Conservation (phyloP, 192 early-diverging fungal genomes). For the Spizellomyces punctatus region DNA sequence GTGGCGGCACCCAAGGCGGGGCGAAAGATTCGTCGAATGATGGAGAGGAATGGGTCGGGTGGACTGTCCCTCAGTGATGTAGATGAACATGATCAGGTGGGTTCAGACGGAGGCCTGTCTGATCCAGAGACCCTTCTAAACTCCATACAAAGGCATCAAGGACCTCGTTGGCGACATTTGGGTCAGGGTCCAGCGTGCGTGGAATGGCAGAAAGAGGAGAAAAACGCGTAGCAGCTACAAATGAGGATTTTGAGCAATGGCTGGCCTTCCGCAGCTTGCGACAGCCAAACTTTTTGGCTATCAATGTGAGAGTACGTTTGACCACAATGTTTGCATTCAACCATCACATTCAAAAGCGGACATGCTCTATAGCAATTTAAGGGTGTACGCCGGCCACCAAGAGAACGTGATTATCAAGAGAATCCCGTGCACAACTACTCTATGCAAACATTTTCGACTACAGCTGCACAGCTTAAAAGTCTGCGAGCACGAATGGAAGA, state of each 20-base stretch:
- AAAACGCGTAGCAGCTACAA: slow-evolving; percentile 22
- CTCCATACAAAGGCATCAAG: not conserved
- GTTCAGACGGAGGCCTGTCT: not conserved
- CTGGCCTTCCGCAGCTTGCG: slow-evolving; percentile 8
- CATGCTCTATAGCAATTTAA: not conserved
- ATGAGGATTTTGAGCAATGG: slow-evolving; percentile 14
- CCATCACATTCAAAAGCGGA: not conserved
- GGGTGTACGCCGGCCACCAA: not conserved
- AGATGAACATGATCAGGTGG: no score
- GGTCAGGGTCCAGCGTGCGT: no score
- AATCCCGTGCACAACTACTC: slow-evolving; percentile 24
- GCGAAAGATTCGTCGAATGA: not conserved
- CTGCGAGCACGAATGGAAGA: slow-evolving; percentile 15
- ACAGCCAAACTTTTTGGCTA: slow-evolving; percentile 23
- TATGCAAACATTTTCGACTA: slow-evolving; percentile 14
- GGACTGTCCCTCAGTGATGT: not conserved
- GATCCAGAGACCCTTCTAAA: not conserved
- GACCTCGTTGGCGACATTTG: not conserved
- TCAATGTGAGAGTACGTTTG: slow-evolving; percentile 19
- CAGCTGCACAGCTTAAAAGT: slow-evolving; percentile 4
- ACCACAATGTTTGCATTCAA: not conserved
- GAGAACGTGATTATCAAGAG: not conserved
- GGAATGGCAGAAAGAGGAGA: not conserved
- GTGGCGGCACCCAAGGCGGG: not conserved
- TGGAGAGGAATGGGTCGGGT: not conserved